phyloP scores from a whole-genome alignment of 140 eudicot species.

The Artemisia princeps region DNA sequence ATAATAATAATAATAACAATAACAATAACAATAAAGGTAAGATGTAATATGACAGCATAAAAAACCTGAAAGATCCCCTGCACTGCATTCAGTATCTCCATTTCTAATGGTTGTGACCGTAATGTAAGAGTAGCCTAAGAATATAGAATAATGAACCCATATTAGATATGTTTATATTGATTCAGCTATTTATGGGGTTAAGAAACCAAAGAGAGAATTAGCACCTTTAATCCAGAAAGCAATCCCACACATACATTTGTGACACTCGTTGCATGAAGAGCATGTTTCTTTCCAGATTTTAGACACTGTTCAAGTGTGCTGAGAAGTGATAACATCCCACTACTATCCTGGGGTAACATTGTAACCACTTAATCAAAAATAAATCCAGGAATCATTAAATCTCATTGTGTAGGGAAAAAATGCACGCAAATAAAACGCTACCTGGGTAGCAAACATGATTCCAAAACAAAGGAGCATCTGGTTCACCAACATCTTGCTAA shows the following conservation, averaged over 20 bases:
- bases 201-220: slow-evolving; percentile 13
- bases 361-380: slow-evolving; percentile 20
- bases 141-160: slow-evolving; percentile 17
- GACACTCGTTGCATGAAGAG: slow-evolving; percentile 57
- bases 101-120: slow-evolving; percentile 69
- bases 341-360: slow-evolving; percentile 74
- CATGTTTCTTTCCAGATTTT: slow-evolving; percentile 65
- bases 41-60: slow-evolving; percentile 9
- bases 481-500: slow-evolving; percentile 91
- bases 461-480: slow-evolving; percentile 94
- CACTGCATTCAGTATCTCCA: slow-evolving; percentile 51
- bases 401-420: slow-evolving; percentile 11
- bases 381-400: slow-evolving; percentile 13
- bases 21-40: background rate
- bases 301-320: slow-evolving; percentile 72
- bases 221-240: slow-evolving; percentile 91
- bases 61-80: slow-evolving; percentile 89
- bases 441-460: slow-evolving; percentile 86
- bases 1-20: too few species aligned
- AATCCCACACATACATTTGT: slow-evolving; percentile 89
- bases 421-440: slow-evolving; percentile 29
- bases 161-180: slow-evolving; percentile 15
- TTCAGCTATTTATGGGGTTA: slow-evolving; percentile 7
- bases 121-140: slow-evolving; percentile 63
- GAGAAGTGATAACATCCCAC: slow-evolving; percentile 78